Percentiles rank a stretch among this genome's conserved stretches.
phyloP scores from a whole-genome alignment of 495 filamentous ascomycete species.

The Ramalina intermedia region DNA sequence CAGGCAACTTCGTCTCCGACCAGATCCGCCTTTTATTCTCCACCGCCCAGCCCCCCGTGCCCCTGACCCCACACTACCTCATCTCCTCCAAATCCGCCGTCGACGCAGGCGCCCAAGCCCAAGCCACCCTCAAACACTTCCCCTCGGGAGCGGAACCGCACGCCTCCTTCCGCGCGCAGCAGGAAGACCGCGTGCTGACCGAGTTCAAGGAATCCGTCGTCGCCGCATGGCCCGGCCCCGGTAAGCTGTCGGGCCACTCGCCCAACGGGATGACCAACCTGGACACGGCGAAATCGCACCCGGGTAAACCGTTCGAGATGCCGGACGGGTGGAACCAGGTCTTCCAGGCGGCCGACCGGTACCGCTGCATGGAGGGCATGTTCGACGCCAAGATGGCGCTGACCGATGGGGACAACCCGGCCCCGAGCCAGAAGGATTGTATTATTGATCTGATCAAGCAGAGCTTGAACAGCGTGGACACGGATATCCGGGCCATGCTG shows the following conservation, averaged over 20 bases:
- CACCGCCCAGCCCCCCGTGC: slow-evolving; percentile 59
- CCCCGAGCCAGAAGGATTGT: slow-evolving; percentile 52
- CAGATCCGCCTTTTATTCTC: slow-evolving; percentile 75
- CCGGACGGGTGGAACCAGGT: slow-evolving; percentile 91
- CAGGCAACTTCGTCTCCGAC: slow-evolving; percentile 75
- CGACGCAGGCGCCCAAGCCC: slow-evolving; percentile 69
- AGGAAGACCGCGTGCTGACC: slow-evolving; percentile 85
- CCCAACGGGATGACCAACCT: slow-evolving; percentile 48
- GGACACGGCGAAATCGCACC: slow-evolving; percentile 47
- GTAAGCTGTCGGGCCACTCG: slow-evolving; percentile 42
- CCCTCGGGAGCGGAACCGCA: slow-evolving; percentile 43
- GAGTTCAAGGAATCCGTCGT: slow-evolving; percentile 98
- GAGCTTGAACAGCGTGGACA: slow-evolving; percentile 65
- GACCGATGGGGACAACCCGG: slow-evolving; percentile 28
- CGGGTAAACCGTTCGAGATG: slow-evolving; percentile 84
- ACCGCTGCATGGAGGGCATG: slow-evolving; percentile 68
- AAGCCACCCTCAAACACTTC: slow-evolving; percentile 55
- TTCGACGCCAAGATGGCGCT: slow-evolving; percentile 68
- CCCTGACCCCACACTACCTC: slow-evolving; percentile 74
- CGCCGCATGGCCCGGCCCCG: slow-evolving; percentile 79
- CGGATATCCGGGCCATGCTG: slow-evolving; percentile 71
- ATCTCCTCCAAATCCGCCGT: slow-evolving; percentile 74
- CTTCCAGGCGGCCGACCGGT: slow-evolving; percentile 67
- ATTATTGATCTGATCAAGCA: slow-evolving; percentile 66
- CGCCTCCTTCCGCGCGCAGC: slow-evolving; percentile 57